Percentiles rank a stretch among this genome's conserved stretches.
phyloP scores from a whole-genome alignment of 1,139 yeast species.

The Waltiozyma sp. region DNA sequence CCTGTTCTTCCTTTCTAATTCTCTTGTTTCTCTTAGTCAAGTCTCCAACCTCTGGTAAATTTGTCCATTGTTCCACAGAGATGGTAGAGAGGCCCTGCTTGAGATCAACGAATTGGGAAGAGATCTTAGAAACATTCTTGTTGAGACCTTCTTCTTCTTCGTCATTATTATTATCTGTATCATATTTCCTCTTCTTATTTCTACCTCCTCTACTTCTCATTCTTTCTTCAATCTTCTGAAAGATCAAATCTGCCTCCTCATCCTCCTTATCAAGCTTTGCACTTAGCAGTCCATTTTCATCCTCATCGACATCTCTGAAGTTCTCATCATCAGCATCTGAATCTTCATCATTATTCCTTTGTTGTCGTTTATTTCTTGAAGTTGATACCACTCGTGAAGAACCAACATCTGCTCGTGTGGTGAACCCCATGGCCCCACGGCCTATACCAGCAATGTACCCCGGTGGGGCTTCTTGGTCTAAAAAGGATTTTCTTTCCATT shows the following conservation, averaged over 20 bases:
- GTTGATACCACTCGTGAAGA: constrained; percentile 8
- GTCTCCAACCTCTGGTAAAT: constrained; percentile 83
- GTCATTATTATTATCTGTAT: constrained; percentile 15
- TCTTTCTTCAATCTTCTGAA: constrained; percentile 50
- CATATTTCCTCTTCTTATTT: constrained; percentile 19
- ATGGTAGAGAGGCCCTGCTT: constrained; percentile 53
- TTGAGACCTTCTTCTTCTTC: constrained; percentile 9
- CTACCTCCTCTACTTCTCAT: constrained; percentile 30
- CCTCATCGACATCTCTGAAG: constrained; percentile 18
- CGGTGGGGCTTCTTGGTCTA: constrained; percentile 80
- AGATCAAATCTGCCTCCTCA: constrained; percentile 69
- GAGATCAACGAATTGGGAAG: constrained; percentile 41
- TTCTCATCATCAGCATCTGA: constrained; percentile 16
- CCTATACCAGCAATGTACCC: constrained; percentile 92
- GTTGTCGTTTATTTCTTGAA: not conserved
- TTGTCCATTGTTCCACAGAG: constrained; percentile 67
- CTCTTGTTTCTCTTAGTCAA: constrained; percentile 73
- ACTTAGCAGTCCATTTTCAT: constrained; percentile 25
- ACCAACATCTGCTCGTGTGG: constrained; percentile 57
- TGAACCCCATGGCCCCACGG: constrained; percentile 90
- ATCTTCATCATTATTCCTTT: constrained; percentile 4
- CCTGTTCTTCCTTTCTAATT: constrained; percentile 49
- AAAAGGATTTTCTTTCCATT: constrained; percentile 28
- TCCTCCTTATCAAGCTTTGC: constrained; percentile 33
- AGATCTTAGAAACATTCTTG: constrained; percentile 22